Conservation (phyloP, 2,329 filamentous ascomycete genomes). For the Rasamsonia emersonii region DNA sequence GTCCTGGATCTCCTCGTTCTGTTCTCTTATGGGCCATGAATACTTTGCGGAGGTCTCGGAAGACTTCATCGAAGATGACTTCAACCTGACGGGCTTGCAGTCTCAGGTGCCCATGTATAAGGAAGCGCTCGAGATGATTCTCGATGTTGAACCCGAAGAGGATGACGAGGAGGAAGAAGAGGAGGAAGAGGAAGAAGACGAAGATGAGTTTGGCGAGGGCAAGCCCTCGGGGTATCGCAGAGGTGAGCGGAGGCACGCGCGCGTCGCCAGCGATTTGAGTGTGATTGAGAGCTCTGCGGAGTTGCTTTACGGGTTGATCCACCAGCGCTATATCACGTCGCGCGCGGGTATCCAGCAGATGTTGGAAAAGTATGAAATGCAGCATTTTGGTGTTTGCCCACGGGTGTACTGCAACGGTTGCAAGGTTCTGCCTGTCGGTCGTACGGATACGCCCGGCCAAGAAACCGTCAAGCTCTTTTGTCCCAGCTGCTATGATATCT, state of each 20-base stretch:
- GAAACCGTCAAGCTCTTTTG: conserved; percentile 99
- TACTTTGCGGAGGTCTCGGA: conserved; percentile 99
- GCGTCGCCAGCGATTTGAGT: conserved; percentile 85
- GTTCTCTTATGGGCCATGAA: conserved; percentile 88
- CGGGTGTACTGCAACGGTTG: conserved; percentile 85
- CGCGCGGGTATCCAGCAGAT: conserved; percentile 95
- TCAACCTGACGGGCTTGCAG: conserved; percentile 93
- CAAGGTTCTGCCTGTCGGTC: conserved; percentile 83
- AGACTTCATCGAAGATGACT: conserved; percentile 99
- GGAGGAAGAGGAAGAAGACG: conserved; percentile 61
- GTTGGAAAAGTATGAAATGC: conserved; percentile 97
- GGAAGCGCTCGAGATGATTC: conserved; percentile 97
- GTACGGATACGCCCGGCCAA: conserved; percentile 89
- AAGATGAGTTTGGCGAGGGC: conserved; percentile 56
- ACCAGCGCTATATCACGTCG: conserved; percentile 97
- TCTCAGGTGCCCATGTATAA: conserved; percentile 98
- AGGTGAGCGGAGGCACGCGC: conserved; percentile 66
- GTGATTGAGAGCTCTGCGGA: conserved; percentile 98
- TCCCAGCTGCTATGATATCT: conserved; percentile 91
- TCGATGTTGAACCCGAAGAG: conserved; percentile 95
- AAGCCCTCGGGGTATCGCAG: conserved; percentile 36
- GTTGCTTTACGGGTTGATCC: conserved; percentile 94
- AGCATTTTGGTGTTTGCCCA: conserved; percentile 94
- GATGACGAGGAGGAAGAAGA: conserved; percentile 59
- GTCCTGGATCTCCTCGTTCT: conserved; percentile 98